phyloP scores from a whole-genome alignment of 345 rosid species.

The Aurinia saxatilis region DNA sequence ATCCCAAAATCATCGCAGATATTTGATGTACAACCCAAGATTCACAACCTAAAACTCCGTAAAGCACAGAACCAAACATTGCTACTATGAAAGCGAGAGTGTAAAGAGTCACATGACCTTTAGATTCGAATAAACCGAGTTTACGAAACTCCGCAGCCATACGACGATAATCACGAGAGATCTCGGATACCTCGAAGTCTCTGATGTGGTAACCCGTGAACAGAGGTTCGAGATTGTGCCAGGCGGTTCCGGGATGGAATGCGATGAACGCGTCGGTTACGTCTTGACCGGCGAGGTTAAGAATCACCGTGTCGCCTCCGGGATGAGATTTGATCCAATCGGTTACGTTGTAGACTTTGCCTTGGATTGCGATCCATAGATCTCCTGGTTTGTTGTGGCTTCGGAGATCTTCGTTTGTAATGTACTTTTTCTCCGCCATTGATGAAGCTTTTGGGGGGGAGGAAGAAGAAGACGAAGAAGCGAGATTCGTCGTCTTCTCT shows the following conservation, averaged over 20 bases:
- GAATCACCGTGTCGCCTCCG: slow-evolving; percentile 54
- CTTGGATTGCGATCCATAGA: slow-evolving; percentile 87
- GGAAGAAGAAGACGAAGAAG: not conserved
- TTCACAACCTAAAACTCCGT: slow-evolving; percentile 55
- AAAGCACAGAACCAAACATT: slow-evolving; percentile 45
- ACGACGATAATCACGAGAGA: slow-evolving; percentile 69
- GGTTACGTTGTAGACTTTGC: slow-evolving; percentile 77
- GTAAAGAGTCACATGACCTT: slow-evolving; percentile 54
- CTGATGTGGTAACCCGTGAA: slow-evolving; percentile 67
- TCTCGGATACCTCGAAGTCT: slow-evolving; percentile 57
- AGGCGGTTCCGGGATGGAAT: slow-evolving; percentile 84
- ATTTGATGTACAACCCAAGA: slow-evolving; percentile 50
- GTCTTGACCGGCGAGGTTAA: slow-evolving; percentile 81
- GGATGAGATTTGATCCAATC: slow-evolving; percentile 78
- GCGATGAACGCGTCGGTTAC: slow-evolving; percentile 95
- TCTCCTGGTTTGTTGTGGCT: slow-evolving; percentile 66
- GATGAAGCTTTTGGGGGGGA: no score
- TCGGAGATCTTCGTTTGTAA: slow-evolving; percentile 57
- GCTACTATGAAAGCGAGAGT: slow-evolving; percentile 34
- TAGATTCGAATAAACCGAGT: slow-evolving; percentile 66
- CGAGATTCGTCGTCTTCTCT: no score
- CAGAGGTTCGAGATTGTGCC: slow-evolving; percentile 52
- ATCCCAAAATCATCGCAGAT: slow-evolving; percentile 52
- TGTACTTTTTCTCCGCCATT: slow-evolving; percentile 50
- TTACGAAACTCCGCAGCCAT: slow-evolving; percentile 53